Base-by-base conservation (phyloP, 495 filamentous ascomycete genomes). In the Aspergillus avenaceus region DNA sequence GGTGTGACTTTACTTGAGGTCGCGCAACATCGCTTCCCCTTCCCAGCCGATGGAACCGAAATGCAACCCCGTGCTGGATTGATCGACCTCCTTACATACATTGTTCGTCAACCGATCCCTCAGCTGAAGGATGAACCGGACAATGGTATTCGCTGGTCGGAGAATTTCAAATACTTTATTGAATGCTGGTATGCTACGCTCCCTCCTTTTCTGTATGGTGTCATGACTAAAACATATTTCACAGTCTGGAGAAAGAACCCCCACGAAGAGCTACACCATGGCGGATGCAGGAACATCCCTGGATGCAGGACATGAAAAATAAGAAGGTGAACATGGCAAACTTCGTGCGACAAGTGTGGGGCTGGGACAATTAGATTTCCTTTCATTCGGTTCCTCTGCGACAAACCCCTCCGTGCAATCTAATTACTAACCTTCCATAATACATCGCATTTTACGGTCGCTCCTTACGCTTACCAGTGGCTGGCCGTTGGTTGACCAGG, bases 231-330 rank as follows among this genome's bases (percentile, higher is more conserved):
- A n/a, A n/a, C n/a, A n/a, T n/a, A 53, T 23, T 14, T 36, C 28
- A 19, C 45, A 96, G 92, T 71, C 81, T 97, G 46, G 93, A 97
- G 69, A 98, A 98, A 73, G 91, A 98, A 62, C 84, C 85, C 22
- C 73, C 72, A 50, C 84, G 91, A 61, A 81, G 93, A 55, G 95
- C 91, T 27, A 91, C 85, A 42, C 93, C 93, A 28, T 97, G 95
- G 93, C 87, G 91, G 53, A 97, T 98, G 92, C 84, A 96, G 55
- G 95, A 97, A 56, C 95, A 98, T 75, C 93, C 93, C 7, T 98
- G 93, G 93, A 92, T 98, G 81, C 71, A 86, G 48, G 93, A 97
- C 60, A 97, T 97, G 88, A 85, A 84, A 56, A 80, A 81, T 45
- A 97, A 96, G 77, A 88, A 90, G 62, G 95, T 97, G 60, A 96